Conservation (phyloP, 2,329 filamentous ascomycete species). For the Paraconiothyrium sp. region DNA sequence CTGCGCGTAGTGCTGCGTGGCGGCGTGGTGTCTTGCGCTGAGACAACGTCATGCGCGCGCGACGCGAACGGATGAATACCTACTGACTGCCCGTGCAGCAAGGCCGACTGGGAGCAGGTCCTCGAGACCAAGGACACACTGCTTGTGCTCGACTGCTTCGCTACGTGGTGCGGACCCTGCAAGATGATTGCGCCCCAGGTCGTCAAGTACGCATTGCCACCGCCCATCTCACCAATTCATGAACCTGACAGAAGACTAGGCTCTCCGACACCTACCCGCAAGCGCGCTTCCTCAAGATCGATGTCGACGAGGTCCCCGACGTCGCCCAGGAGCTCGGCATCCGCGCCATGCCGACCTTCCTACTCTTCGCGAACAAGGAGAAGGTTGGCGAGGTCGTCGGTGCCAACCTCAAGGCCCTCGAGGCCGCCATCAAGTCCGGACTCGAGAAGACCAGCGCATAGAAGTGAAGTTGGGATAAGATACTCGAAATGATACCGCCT, state of each 20-base stretch:
- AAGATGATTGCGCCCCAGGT: conserved; percentile 85
- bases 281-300: conserved; percentile 85
- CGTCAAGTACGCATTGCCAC: conserved; percentile 64
- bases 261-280: conserved; percentile 67
- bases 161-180: conserved; percentile 94
- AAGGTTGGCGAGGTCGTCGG: conserved; percentile 79
- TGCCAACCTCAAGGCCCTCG: conserved; percentile 77
- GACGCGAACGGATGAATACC: not conserved
- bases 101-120: conserved; percentile 66
- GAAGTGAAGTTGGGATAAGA: not conserved
- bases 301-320: conserved; percentile 83
- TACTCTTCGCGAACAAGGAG: conserved; percentile 82
- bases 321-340: conserved; percentile 81
- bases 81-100: conserved; percentile 55
- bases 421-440: conserved; percentile 59
- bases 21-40: conserved; percentile 26
- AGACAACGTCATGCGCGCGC: not conserved
- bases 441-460: conserved; percentile 5
- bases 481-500: not conserved
- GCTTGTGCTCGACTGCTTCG: conserved; percentile 86
- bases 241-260: conserved; percentile 50
- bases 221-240: conserved; percentile 18
- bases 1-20: conserved; percentile 10
- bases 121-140: conserved; percentile 64
- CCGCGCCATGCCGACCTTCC: conserved; percentile 92